These are phyloP conservation scores for Actinomucor elegans DNA, from an alignment of 371 early-diverging fungal species.

Conservation along the genomic window DNA sequence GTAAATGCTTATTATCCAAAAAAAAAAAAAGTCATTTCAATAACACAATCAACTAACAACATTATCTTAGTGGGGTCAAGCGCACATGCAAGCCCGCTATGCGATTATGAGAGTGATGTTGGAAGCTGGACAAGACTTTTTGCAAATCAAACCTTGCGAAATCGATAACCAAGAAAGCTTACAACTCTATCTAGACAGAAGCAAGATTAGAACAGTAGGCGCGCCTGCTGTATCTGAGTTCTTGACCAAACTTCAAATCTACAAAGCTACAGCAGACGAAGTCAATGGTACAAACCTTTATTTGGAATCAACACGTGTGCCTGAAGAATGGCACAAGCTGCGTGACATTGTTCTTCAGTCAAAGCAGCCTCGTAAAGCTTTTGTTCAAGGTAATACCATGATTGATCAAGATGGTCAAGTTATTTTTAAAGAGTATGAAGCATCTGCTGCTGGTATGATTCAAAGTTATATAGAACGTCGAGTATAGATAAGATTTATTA, in stretches of 20 bases:
- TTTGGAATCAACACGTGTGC: slow-evolving; percentile 50
- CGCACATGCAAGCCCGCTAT: slow-evolving; percentile 66
- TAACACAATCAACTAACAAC: too few species aligned
- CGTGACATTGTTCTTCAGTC: slow-evolving; percentile 55
- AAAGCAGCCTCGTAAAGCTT: slow-evolving; percentile 60
- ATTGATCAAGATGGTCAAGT: slow-evolving; percentile 35
- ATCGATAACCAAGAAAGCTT: slow-evolving; percentile 34
- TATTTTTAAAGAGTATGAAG: slow-evolving; percentile 55
- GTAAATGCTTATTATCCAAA: too few species aligned
- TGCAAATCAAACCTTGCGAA: slow-evolving; percentile 27
- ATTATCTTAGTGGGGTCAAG: slow-evolving; percentile 53
- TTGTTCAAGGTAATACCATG: slow-evolving; percentile 57
- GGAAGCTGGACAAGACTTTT: slow-evolving; percentile 45
- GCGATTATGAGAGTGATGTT: slow-evolving; percentile 59
- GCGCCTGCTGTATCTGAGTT: slow-evolving; percentile 55
- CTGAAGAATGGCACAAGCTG: slow-evolving; percentile 46
- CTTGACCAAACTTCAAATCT: slow-evolving; percentile 55
- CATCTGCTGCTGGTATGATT: slow-evolving; percentile 57
- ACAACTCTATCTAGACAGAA: slow-evolving; percentile 49
- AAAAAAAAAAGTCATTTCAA: too few species aligned
- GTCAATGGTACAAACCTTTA: slow-evolving; percentile 49
- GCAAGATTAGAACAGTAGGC: slow-evolving; percentile 53
- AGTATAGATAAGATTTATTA: slow-evolving; percentile 17
- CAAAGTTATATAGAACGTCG: slow-evolving; percentile 57
- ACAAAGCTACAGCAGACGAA: slow-evolving; percentile 62